Evolutionary conservation across 2,329 filamentous ascomycete genomes (phyloP).

Genomic region (Xylariaceae sp.): DNA sequence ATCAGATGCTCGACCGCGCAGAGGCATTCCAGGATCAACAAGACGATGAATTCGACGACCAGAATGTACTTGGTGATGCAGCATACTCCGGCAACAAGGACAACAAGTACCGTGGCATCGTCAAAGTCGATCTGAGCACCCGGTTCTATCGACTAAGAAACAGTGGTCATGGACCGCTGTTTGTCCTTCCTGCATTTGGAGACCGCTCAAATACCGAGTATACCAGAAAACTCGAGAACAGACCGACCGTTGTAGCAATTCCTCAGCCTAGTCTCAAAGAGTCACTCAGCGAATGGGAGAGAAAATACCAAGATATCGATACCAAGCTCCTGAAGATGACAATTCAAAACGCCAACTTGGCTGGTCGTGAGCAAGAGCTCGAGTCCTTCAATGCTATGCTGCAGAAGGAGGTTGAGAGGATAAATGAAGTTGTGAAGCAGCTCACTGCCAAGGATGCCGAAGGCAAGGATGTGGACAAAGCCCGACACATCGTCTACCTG

Average conservation of each 20-base stretch:
- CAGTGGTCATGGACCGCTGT: constrained; percentile 44
- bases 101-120: constrained; percentile 41
- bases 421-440: constrained; percentile 12
- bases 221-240: constrained; percentile 43
- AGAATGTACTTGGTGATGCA: constrained; percentile 41
- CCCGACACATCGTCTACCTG: constrained; percentile 6
- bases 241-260: constrained; percentile 37
- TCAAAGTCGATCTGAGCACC: constrained; percentile 46
- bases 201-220: constrained; percentile 42
- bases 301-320: constrained; percentile 18
- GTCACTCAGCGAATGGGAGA: constrained; percentile 22
- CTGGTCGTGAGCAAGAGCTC: constrained; percentile 7
- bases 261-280: constrained; percentile 19
- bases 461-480: constrained; percentile 3
- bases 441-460: constrained; percentile 10
- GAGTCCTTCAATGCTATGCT: constrained; percentile 10
- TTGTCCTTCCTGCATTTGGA: constrained; percentile 48
- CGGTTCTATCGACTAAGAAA: constrained; percentile 50
- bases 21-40: constrained; percentile 39
- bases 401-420: constrained; percentile 14
- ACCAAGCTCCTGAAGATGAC: constrained; percentile 2
- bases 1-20: constrained; percentile 43
- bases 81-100: constrained; percentile 30
- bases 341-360: constrained; percentile 12
- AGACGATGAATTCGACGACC: constrained; percentile 32